Base-by-base conservation (phyloP, 192 early-diverging fungal species). In the Coemansia sp. region DNA sequence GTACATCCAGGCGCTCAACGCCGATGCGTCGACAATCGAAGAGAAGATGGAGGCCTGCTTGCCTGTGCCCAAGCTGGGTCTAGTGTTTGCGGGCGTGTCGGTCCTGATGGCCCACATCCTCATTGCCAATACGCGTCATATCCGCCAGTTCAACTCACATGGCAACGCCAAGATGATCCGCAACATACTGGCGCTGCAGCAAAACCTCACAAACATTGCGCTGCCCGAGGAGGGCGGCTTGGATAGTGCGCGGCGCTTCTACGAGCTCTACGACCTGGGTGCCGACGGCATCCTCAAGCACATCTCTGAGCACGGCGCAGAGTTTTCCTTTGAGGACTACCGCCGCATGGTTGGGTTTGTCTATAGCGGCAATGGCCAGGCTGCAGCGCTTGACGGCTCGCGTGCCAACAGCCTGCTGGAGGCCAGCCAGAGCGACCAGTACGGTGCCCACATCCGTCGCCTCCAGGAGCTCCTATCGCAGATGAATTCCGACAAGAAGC, bases 161-260 rank as follows among this genome's bases (percentile, higher is more conserved):
- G 92, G 90, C 35, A 83, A 79, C 7, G 64, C 58, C 42, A 89
- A 90, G 61, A 84, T 94, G 76, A 63, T 83, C 4, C 82, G 87
- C 47, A 93, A 93, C 47, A 82, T 93, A 6, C 73, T 86, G 11
- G 85, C 90, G 7, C 63, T 93, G 32, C 90, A 93, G 38, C 92
- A 95, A 54, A 89, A 91, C 56, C 60, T 95, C 18, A 89, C 80
- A 18, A 92, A 89, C 60, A 82, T 92, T 65, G 68, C 80, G 4
- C 50, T 74, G 33, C 67, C 80, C 5, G 79, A 81, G 43, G 79
- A 84, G 33, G 77, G 79, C 32, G 78, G 79, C 7, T 67, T 94
- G 38, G 86, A 85, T 29, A 69, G 70, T 25, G 85, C 84, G 0
- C 74, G 81, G 23, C 61, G 63, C 36, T 94, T 89, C 59, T 91